These are phyloP conservation scores for Corchorus capsularis DNA, from an alignment of 345 rosid genomes.

Conservation along the genomic window DNA sequence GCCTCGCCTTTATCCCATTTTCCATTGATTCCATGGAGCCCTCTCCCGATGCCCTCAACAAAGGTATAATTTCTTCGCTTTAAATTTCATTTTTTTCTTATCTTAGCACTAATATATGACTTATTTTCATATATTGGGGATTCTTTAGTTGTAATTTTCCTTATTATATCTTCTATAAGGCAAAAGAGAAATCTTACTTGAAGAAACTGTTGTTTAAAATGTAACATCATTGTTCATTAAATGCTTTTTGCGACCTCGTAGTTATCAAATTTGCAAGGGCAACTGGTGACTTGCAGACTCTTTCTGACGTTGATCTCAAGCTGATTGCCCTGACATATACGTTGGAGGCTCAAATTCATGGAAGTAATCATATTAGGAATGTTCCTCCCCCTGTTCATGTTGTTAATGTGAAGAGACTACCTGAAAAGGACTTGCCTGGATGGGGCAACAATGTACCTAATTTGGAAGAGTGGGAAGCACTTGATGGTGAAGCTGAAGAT, in stretches of 20 bases:
- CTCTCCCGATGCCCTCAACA: slow-evolving; percentile 71
- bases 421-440: slow-evolving; percentile 87
- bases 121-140: not conserved
- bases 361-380: slow-evolving; percentile 67
- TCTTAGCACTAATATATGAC: not conserved
- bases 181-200: not conserved
- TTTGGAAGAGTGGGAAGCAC: slow-evolving; percentile 90
- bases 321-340: slow-evolving; percentile 82
- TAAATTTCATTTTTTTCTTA: not conserved
- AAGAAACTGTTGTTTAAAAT: not conserved
- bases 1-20: slow-evolving; percentile 72
- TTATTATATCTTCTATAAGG: not conserved
- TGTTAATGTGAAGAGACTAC: slow-evolving; percentile 74
- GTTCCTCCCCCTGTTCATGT: slow-evolving; percentile 80
- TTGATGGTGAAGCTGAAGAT: slow-evolving; percentile 58
- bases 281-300: slow-evolving; percentile 88
- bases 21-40: slow-evolving; percentile 82
- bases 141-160: not conserved
- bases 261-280: slow-evolving; percentile 83
- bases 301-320: slow-evolving; percentile 86
- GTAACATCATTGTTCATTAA: not conserved
- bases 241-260: slow-evolving; percentile 22
- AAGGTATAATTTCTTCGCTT: slow-evolving; percentile 42
- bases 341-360: slow-evolving; percentile 82
- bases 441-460: slow-evolving; percentile 96